Evolutionary conservation across 495 filamentous ascomycete genomes (phyloP).

Genomic region (Aspergillus asperescens): DNA sequence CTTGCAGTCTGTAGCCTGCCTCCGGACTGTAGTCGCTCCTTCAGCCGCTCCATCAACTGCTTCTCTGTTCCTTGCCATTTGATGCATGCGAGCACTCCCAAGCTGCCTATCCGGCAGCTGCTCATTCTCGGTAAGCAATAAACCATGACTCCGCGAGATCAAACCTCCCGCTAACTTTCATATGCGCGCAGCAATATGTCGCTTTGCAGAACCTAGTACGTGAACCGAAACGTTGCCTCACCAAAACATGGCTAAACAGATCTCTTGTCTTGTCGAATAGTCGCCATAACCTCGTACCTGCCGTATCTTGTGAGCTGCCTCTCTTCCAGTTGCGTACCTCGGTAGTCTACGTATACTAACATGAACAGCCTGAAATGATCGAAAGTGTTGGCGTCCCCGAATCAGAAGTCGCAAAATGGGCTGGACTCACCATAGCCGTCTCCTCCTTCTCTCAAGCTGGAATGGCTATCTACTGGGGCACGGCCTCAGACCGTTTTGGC

Average conservation of each 20-base stretch:
- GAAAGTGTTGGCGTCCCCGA: constrained; percentile 68
- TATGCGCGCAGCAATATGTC: constrained; percentile 46
- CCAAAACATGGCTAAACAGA: background rate
- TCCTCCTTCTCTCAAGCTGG: constrained; percentile 68
- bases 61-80: background rate
- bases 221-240: constrained; percentile 4
- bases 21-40: no score
- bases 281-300: constrained; percentile 77
- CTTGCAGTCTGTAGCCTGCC: background rate
- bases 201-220: constrained; percentile 75
- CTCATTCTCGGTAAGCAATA: constrained; percentile 59
- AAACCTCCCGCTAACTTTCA: constrained; percentile 1
- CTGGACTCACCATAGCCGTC: constrained; percentile 63
- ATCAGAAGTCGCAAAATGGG: constrained; percentile 71
- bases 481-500: constrained; percentile 65
- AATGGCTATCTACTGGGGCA: constrained; percentile 76
- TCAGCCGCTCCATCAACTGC: no score
- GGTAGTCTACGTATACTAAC: background rate
- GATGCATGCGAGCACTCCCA: constrained; percentile 30
- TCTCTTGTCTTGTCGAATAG: constrained; percentile 15
- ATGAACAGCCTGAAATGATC: constrained; percentile 68
- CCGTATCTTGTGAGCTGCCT: constrained; percentile 64
- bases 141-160: background rate
- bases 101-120: constrained; percentile 47
- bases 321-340: no score